These are phyloP conservation scores for Lachancea waltii DNA, from an alignment of 805 yeast genomes.

Conservation along the genomic window DNA sequence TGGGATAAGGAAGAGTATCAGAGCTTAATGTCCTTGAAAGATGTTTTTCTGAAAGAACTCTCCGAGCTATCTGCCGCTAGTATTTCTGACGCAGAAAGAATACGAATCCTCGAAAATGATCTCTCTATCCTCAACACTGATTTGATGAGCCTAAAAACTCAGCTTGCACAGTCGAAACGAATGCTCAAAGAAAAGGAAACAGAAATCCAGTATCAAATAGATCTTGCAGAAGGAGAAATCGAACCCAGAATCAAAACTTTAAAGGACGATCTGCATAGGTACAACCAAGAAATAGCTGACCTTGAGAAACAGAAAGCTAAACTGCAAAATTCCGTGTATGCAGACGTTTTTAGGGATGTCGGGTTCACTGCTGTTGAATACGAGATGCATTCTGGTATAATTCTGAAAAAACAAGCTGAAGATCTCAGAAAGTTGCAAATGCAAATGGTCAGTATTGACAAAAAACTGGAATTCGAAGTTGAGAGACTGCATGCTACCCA, in stretches of 20 bases:
- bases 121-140: conserved; percentile 44
- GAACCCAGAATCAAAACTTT: conserved; percentile 22
- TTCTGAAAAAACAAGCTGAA: conserved; percentile 47
- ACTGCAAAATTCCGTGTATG: conserved; percentile 43
- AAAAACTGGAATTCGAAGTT: conserved; percentile 56
- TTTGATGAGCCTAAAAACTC: conserved; percentile 39
- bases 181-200: conserved; percentile 38
- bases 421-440: conserved; percentile 57
- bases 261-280: conserved; percentile 18
- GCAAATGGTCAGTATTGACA: conserved; percentile 54
- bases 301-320: conserved; percentile 28
- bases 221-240: conserved; percentile 27
- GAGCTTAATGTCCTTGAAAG: conserved; percentile 43
- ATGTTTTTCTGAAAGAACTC: conserved; percentile 42
- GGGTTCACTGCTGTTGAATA: conserved; percentile 60
- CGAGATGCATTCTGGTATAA: conserved; percentile 60
- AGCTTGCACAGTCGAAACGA: conserved; percentile 40
- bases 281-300: conserved; percentile 22
- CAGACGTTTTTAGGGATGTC: conserved; percentile 47
- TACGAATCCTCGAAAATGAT: conserved; percentile 52
- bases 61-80: conserved; percentile 35
- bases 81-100: conserved; percentile 49
- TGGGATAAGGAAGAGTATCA: conserved; percentile 73
- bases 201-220: conserved; percentile 47
- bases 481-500: conserved; percentile 51